Conservation (phyloP, 2,329 filamentous ascomycete genomes). For the Pseudopithomyces chartarum region DNA sequence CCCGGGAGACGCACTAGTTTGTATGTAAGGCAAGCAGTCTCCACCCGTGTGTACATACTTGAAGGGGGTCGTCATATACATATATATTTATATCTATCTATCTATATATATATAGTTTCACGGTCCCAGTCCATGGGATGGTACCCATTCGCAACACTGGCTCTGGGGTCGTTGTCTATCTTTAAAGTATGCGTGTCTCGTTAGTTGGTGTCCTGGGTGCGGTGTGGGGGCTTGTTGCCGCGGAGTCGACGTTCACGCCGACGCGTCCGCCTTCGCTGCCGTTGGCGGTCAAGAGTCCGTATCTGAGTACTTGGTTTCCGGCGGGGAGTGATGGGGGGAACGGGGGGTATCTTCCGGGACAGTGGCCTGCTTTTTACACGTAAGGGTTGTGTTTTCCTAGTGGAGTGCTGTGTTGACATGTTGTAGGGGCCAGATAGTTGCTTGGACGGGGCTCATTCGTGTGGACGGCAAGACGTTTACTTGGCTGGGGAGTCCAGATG, state of each 20-base stretch:
- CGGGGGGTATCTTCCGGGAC: conserved; percentile 69
- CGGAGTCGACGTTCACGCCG: conserved; percentile 63
- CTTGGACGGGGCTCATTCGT: conserved; percentile 71
- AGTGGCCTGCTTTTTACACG: conserved; percentile 74
- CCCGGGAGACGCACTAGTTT: neutral
- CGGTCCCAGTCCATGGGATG: conserved; percentile 6
- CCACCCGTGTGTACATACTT: conserved; percentile 1
- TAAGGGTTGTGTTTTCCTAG: conserved; percentile 43
- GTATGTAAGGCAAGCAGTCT: conserved; percentile 1
- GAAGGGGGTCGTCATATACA: no score
- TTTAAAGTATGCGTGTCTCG: conserved; percentile 24
- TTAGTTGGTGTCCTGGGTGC: conserved; percentile 20
- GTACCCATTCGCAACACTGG: conserved; percentile 11
- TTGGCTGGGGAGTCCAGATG: conserved; percentile 56
- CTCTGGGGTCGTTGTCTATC: neutral
- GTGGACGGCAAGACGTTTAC: conserved; percentile 58
- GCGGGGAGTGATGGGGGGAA: conserved; percentile 66
- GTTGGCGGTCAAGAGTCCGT: conserved; percentile 75
- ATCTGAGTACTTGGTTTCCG: conserved; percentile 72
- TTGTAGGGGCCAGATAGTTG: conserved; percentile 59
- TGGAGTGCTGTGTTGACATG: conserved; percentile 29
- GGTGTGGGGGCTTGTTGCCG: conserved; percentile 15
- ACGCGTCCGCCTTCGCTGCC: conserved; percentile 71
- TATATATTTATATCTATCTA: no score
- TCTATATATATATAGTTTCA: conserved; percentile 20